phyloP scores from a whole-genome alignment of 176 grass and related monocot species.

The Pontederia paniculata region DNA sequence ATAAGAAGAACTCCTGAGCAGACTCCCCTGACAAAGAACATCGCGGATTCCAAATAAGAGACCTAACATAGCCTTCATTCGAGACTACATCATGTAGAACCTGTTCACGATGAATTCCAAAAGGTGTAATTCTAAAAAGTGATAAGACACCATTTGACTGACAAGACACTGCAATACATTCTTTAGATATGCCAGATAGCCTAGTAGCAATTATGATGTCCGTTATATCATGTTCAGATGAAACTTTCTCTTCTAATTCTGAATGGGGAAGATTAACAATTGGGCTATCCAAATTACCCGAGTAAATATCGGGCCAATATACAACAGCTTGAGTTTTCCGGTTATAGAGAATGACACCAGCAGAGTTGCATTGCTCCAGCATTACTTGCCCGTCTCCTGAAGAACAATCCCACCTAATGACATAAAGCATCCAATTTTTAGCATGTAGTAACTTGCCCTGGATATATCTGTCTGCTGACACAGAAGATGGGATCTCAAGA shows the following conservation, averaged over 20 bases:
- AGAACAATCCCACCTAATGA: slow-evolving; percentile 40
- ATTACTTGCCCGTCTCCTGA: slow-evolving; percentile 26
- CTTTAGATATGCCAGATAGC: slow-evolving; percentile 29
- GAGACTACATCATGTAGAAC: slow-evolving; percentile 31
- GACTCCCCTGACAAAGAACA: slow-evolving; percentile 28
- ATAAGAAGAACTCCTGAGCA: slow-evolving; percentile 59
- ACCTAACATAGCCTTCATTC: slow-evolving; percentile 36
- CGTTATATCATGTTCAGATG: slow-evolving; percentile 36
- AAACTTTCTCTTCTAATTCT: slow-evolving; percentile 20
- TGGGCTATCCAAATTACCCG: slow-evolving; percentile 34
- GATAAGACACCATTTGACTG: slow-evolving; percentile 42
- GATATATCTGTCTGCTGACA: slow-evolving; percentile 26
- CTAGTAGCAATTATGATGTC: slow-evolving; percentile 57
- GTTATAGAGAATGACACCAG: slow-evolving; percentile 67
- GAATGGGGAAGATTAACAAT: slow-evolving; percentile 25
- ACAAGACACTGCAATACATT: slow-evolving; percentile 65
- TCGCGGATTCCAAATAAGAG: slow-evolving; percentile 65
- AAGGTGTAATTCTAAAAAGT: slow-evolving; percentile 50
- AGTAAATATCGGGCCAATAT: slow-evolving; percentile 81
- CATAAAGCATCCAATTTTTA: slow-evolving; percentile 66
- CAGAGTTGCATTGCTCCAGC: slow-evolving; percentile 38
- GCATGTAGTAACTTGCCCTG: slow-evolving; percentile 10
- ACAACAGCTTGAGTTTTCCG: slow-evolving; percentile 44
- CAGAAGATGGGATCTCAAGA: slow-evolving; percentile 58
- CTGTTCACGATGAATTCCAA: slow-evolving; percentile 39